A percentile compares a stretch with the other conserved stretches of the same genome.
These are phyloP conservation scores for Bocquillonia castaneifolia DNA, from an alignment of 441 rosid species.

Conservation along the genomic window DNA sequence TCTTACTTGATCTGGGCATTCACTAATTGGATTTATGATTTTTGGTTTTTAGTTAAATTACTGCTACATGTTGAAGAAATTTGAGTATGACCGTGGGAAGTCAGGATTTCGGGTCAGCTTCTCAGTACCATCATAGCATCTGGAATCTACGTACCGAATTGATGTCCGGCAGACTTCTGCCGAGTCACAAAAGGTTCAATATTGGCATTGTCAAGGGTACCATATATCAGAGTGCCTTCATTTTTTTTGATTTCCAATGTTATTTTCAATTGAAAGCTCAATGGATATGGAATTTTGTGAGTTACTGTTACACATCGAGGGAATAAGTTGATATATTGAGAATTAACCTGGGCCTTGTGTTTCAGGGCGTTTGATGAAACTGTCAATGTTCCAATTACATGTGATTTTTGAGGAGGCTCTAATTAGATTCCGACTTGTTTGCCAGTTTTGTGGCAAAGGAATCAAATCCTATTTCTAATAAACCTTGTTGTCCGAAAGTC, in stretches of 20 bases:
- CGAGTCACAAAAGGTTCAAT: background rate
- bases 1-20: background rate
- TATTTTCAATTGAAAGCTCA: background rate
- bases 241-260: conserved; percentile 13
- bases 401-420: background rate
- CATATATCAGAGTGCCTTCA: conserved; percentile 12
- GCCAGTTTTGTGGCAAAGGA: background rate
- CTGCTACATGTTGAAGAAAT: conserved; percentile 70
- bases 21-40: conserved; percentile 10
- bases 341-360: background rate
- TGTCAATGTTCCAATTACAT: background rate
- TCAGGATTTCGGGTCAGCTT: conserved; percentile 64
- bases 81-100: conserved; percentile 56
- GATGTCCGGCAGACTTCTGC: conserved; percentile 4
- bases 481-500: too few species aligned
- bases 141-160: background rate
- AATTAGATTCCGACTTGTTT: background rate
- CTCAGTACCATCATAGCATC: conserved; percentile 42
- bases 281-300: conserved; percentile 7
- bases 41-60: conserved; percentile 62
- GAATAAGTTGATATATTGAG: conserved; percentile 13
- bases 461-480: background rate
- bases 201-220: conserved; percentile 14
- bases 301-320: conserved; percentile 17
- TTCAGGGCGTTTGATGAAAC: conserved; percentile 4